phyloP scores from a whole-genome alignment of 495 filamentous ascomycete species.

The Haplographium delicatum region DNA sequence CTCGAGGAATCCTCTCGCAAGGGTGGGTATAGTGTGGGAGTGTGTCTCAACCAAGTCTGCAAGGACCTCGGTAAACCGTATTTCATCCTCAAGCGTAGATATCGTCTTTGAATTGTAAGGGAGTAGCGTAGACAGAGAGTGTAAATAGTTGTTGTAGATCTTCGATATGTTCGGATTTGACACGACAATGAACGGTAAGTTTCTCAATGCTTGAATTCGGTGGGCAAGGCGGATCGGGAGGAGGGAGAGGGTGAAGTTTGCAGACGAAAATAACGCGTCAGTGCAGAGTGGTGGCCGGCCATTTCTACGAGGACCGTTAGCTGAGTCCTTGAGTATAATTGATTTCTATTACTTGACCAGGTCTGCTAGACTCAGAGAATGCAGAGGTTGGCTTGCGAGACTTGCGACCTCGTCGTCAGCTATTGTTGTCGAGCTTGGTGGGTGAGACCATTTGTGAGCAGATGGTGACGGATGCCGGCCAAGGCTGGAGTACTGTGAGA shows the following conservation, averaged over 20 bases:
- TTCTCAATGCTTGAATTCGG: conserved; percentile 84
- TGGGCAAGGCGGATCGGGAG: conserved; percentile 92
- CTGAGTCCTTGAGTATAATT: not conserved
- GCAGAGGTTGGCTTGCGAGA: conserved; percentile 72
- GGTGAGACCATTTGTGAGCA: conserved; percentile 32
- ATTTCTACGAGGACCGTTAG: conserved; percentile 48
- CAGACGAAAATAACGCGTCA: conserved; percentile 74
- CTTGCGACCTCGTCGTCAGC: conserved; percentile 66
- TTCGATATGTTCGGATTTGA: conserved; percentile 87
- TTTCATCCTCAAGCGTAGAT: conserved; percentile 79
- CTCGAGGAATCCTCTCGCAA: conserved; percentile 88
- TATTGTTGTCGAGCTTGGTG: conserved; percentile 33
- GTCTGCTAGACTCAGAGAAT: conserved; percentile 79
- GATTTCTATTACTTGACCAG: conserved; percentile 69
- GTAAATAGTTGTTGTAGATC: conserved; percentile 93
- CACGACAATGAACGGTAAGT: conserved; percentile 95
- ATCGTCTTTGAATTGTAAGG: conserved; percentile 76
- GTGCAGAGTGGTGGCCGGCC: conserved; percentile 83
- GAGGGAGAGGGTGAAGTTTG: conserved; percentile 90
- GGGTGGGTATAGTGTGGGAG: conserved; percentile 85
- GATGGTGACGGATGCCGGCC: conserved; percentile 25
- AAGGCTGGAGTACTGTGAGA: conserved; percentile 1
- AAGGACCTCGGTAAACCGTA: conserved; percentile 83
- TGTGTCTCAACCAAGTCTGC: conserved; percentile 92
- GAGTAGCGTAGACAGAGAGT: conserved; percentile 82